A percentile compares a stretch with the other conserved stretches of the same genome.
Conservation (phyloP, 345 rosid species). For the Euphorbia peplus region DNA sequence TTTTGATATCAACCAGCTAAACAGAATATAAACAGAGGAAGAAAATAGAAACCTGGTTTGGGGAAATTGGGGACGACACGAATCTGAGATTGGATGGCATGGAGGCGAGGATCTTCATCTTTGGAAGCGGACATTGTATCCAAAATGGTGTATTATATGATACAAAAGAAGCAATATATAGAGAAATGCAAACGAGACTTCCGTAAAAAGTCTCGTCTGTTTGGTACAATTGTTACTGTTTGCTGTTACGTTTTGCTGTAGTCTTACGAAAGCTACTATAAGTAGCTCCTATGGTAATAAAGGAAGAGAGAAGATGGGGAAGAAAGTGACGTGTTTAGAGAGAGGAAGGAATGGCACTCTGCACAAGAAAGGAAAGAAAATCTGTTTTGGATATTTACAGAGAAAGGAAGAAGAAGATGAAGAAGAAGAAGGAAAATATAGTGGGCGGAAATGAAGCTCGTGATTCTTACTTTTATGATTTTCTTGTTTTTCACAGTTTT, state of each 20-base stretch:
- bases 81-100: constrained; percentile 28
- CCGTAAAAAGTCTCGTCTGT: not conserved
- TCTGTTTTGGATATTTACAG: constrained; percentile 1
- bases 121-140: constrained; percentile 63
- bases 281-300: no score
- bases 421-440: not conserved
- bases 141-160: constrained; percentile 8
- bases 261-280: no score
- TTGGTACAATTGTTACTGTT: no score
- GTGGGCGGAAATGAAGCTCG: not conserved
- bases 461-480: constrained; percentile 4
- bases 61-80: constrained; percentile 30
- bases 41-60: constrained; percentile 21
- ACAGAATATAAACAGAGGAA: not conserved
- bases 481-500: not conserved
- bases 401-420: not conserved
- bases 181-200: not conserved
- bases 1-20: not conserved
- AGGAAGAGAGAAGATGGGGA: not conserved
- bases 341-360: constrained; percentile 23
- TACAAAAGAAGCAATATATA: not conserved
- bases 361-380: constrained; percentile 22
- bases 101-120: constrained; percentile 43
- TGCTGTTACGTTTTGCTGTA: no score
- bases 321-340: constrained; percentile 21